A percentile compares a stretch with the other conserved stretches of the same genome.
Evolutionary conservation across 1,284 basidiomycete species (phyloP).

Genomic region (Lignosus rhinocerotis): DNA sequence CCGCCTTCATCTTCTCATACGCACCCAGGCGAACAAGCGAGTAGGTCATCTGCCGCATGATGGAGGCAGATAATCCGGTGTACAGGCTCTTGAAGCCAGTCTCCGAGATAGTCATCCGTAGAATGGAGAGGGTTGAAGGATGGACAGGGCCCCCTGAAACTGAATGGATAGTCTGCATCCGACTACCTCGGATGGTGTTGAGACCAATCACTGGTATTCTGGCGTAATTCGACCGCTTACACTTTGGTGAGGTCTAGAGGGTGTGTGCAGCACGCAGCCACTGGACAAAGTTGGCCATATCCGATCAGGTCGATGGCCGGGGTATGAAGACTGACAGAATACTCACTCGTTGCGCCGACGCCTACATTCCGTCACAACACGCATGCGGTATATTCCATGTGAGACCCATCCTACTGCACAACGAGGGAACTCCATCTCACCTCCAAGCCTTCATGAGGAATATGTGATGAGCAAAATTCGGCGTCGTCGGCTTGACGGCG

Average conservation of each 20-base stretch:
- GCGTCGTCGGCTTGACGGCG: conserved; percentile 5
- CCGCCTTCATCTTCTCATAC: conserved; percentile 77
- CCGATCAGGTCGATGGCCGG: conserved; percentile 9
- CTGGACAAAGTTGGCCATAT: conserved; percentile 39
- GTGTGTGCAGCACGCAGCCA: conserved; percentile 86
- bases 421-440: conserved; percentile 40
- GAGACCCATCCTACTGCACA: background rate
- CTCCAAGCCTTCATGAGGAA: conserved; percentile 61
- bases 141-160: conserved; percentile 40
- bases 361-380: conserved; percentile 40
- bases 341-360: conserved; percentile 75
- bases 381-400: background rate
- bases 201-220: background rate
- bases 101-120: conserved; percentile 57
- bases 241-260: conserved; percentile 87
- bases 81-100: conserved; percentile 76
- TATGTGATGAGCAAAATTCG: background rate
- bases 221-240: conserved; percentile 43
- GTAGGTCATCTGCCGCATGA: conserved; percentile 91
- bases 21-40: conserved; percentile 84
- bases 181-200: conserved; percentile 41
- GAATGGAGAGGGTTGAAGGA: conserved; percentile 57
- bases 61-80: conserved; percentile 81
- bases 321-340: conserved; percentile 2
- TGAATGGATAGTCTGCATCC: conserved; percentile 72